These are phyloP conservation scores for Plasmodium coatneyi DNA, from an alignment of 169 alveolate species.

Conservation along the genomic window DNA sequence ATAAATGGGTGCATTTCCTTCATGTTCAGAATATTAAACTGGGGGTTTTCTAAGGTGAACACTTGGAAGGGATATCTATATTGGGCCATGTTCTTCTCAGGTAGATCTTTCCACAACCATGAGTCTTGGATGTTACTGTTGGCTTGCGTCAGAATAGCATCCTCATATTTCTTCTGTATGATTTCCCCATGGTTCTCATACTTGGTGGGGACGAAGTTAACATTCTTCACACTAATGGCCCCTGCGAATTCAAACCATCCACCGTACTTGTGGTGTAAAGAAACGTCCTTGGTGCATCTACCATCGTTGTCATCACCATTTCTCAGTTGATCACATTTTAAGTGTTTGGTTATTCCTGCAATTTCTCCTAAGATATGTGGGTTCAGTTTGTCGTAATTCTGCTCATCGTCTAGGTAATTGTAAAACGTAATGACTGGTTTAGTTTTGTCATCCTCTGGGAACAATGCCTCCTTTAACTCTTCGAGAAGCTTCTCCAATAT, in stretches of 20 bases:
- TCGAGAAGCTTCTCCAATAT: background rate
- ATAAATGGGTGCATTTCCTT: constrained; percentile 46
- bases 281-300: constrained; percentile 27
- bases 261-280: constrained; percentile 63
- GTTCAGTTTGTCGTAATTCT: constrained; percentile 19
- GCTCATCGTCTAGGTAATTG: constrained; percentile 13
- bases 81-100: constrained; percentile 20
- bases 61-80: constrained; percentile 46
- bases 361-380: constrained; percentile 65
- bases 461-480: background rate
- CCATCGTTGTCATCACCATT: background rate
- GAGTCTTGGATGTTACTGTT: constrained; percentile 22
- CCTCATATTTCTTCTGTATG: constrained; percentile 20
- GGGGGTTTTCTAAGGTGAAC: constrained; percentile 54
- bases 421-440: constrained; percentile 23
- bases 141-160: constrained; percentile 44
- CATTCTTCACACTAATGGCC: constrained; percentile 26
- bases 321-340: constrained; percentile 8
- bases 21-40: constrained; percentile 18
- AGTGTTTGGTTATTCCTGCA: constrained; percentile 60
- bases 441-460: constrained; percentile 5
- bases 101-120: constrained; percentile 64
- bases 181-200: constrained; percentile 49
- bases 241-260: constrained; percentile 76
- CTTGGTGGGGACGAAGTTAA: background rate